A percentile compares a stretch with the other conserved stretches of the same genome.
These are phyloP conservation scores for Yamadazyma dendronema DNA, from an alignment of 1,139 yeast genomes.

Conservation along the genomic window DNA sequence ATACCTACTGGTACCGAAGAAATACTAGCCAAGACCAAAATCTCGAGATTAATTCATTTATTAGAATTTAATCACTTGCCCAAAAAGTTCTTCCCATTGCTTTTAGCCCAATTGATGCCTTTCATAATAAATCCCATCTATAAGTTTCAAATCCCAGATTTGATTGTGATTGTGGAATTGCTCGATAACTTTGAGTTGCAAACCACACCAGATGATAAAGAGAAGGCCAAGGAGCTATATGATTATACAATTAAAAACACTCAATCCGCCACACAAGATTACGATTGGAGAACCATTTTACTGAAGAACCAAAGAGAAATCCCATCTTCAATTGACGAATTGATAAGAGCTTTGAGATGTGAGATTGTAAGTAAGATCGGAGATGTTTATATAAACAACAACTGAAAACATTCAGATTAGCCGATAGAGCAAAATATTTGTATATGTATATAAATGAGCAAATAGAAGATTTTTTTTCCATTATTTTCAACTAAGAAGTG, in stretches of 20 bases:
- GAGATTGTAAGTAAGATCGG: conserved; percentile 37
- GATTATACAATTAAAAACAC: conserved; percentile 24
- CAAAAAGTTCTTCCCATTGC: conserved; percentile 49
- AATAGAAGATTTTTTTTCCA: conserved; percentile 1
- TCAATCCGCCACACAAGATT: conserved; percentile 4
- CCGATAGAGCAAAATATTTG: conserved; percentile 1
- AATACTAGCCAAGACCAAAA: conserved; percentile 18
- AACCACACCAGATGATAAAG: conserved; percentile 21
- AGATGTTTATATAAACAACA: conserved; percentile 30
- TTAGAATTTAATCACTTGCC: conserved; percentile 69
- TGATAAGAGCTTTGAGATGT: conserved; percentile 30
- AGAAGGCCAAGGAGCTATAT: conserved; percentile 34
- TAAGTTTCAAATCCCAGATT: conserved; percentile 40
- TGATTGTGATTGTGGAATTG: conserved; percentile 47
- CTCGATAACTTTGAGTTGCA: conserved; percentile 47
- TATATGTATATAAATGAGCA: conserved; percentile 6
- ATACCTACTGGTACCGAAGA: conserved; percentile 22
- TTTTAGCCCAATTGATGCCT: conserved; percentile 50
- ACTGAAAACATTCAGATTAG: too few relatives aligned
- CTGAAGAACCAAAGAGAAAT: conserved; percentile 9
- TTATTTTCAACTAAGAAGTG: conserved; percentile 8
- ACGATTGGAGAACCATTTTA: conserved; percentile 32
- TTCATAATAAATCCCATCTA: conserved; percentile 28
- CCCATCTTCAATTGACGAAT: conserved; percentile 25
- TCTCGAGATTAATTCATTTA: conserved; percentile 48